These are phyloP conservation scores for Asterionellopsis glacialis DNA, from an alignment of 108 stramenopile species.

Conservation along the genomic window DNA sequence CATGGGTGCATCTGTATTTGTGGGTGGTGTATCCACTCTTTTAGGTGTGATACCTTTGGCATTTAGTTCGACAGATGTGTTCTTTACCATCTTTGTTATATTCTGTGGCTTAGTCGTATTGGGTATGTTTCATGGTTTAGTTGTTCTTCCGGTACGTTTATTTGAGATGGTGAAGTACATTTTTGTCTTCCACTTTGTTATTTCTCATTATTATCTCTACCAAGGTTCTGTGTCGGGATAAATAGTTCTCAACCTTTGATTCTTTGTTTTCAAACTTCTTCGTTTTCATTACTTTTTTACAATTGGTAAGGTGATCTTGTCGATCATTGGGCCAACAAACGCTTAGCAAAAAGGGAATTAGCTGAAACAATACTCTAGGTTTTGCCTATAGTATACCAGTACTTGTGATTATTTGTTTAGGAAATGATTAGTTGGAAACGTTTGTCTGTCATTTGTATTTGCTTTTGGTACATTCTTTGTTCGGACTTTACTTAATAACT, in stretches of 20 bases:
- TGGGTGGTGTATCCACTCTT: slow-evolving; percentile 11
- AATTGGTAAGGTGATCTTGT: too few species aligned
- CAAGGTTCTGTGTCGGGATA: too few species aligned
- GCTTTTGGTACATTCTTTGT: slow-evolving; percentile 50
- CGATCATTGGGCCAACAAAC: too few species aligned
- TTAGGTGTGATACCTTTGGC: slow-evolving; percentile 10
- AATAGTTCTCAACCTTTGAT: too few species aligned
- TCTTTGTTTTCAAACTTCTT: too few species aligned
- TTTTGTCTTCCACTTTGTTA: too few species aligned
- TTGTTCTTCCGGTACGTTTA: slow-evolving; percentile 21
- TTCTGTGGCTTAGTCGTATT: slow-evolving; percentile 19
- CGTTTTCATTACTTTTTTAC: too few species aligned
- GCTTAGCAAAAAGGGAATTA: too few species aligned
- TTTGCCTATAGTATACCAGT: slow-evolving; percentile 72
- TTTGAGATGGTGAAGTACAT: too few species aligned
- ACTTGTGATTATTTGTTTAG: slow-evolving; percentile 40
- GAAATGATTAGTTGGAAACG: slow-evolving; percentile 35
- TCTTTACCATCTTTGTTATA: slow-evolving; percentile 14
- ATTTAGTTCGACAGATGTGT: slow-evolving; percentile 6
- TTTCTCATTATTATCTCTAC: too few species aligned
- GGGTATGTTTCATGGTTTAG: slow-evolving; percentile 13
- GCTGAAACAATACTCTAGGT: slow-evolving; percentile 26
- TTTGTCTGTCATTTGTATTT: slow-evolving; percentile 27
- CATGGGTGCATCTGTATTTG: slow-evolving; percentile 9
- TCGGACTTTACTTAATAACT: slow-evolving; percentile 14